Base-by-base conservation (phyloP, 495 filamentous ascomycete species). In the Aspergillus avenaceus region DNA sequence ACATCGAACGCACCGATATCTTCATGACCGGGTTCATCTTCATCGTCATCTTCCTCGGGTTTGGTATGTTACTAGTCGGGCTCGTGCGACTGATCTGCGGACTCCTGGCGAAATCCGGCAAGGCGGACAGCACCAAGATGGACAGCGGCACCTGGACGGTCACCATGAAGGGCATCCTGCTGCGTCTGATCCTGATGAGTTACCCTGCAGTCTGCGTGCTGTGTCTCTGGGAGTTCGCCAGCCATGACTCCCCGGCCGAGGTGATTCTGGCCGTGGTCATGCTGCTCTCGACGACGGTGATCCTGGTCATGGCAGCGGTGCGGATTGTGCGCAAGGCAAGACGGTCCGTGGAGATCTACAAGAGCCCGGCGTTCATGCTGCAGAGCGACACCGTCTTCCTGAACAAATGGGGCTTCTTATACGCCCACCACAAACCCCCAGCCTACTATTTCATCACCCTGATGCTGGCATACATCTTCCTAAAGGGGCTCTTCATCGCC, bases 401-500 rank as follows among this genome's bases (percentile, higher is more conserved):
- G 48, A 96, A 96, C 81, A 92, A 96, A 72, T 98, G 93, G 93
- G 93, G 93, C 18, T 96, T 97, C 74, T 73, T 98, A 18, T 98
- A 97, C 63, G 87, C 96, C 43, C 93, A 96, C 64, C 97, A 95
- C 77, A 85, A 90, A 46, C 91, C 92, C 9, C 90, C 91, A 3
- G 86, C 89, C 8, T 97, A 96, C 74, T 97, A 93, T 74, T 97
- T 95, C 67, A 85, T 96, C 64, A 80, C 91, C 13, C 90, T 90
- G 0, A 62, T 87, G 36, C 76, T 98, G 26, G 59, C 74, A 23
- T 95, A 97, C 62, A 82, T 86, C 18, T 64, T 97, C n/a, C 49
- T 93, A 59, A 97, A 96, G 77, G 78, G 82, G 24, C 84, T 96
- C 75, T 97, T 97, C 68, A 84, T 98, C 59, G 88, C 84, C 32